These are phyloP conservation scores for Polytrichum commune DNA, from an alignment of 225 moss, liverwort and hornwort species.

Conservation along the genomic window DNA sequence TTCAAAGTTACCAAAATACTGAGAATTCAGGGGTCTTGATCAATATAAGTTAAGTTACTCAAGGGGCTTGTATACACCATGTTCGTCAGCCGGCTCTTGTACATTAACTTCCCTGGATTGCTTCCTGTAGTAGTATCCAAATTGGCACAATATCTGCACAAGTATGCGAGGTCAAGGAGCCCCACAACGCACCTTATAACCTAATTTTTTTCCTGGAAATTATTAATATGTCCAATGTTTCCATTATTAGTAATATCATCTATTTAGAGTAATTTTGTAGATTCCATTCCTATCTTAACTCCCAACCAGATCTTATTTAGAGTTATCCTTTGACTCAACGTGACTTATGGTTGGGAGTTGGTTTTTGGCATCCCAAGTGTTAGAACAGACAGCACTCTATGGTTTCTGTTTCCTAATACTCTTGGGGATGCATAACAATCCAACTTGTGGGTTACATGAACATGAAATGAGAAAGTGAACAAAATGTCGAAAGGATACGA, in stretches of 20 bases:
- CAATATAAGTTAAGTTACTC: background rate
- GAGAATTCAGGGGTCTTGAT: background rate
- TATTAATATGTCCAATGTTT: no score
- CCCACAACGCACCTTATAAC: no score
- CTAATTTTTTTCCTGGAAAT: no score
- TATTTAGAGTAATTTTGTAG: no score
- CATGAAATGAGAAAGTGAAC: background rate
- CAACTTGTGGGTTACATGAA: background rate
- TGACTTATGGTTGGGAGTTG: no score
- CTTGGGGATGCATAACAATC: background rate
- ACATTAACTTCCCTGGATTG: constrained; percentile 15
- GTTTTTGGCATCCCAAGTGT: no score
- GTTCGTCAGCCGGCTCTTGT: constrained; percentile 17
- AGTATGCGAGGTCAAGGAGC: background rate
- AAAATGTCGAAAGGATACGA: constrained; percentile 52
- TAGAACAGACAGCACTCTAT: no score
- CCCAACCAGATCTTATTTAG: no score
- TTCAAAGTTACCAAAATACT: no score
- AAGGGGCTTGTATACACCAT: constrained; percentile 26
- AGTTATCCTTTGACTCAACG: no score
- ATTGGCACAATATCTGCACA: constrained; percentile 69
- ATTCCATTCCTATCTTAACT: no score
- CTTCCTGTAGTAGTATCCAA: constrained; percentile 54
- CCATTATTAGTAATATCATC: no score
- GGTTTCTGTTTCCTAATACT: background rate